A percentile compares a stretch with the other conserved stretches of the same genome.
phyloP scores from a whole-genome alignment of 2,329 filamentous ascomycete genomes.

The Penicillium sp. region DNA sequence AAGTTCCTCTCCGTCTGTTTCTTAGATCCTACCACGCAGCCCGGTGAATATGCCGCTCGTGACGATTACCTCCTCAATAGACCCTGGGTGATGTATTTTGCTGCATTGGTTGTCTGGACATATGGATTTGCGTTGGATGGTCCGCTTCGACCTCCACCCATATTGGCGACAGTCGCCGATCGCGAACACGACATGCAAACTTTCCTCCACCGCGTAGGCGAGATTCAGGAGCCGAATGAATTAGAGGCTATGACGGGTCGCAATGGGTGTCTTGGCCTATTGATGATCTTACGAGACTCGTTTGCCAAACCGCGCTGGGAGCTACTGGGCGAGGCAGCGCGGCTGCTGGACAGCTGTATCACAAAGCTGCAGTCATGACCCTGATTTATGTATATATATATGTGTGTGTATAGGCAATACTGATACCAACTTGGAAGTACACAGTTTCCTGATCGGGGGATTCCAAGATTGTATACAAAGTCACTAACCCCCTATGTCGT shows the following conservation, averaged over 20 bases:
- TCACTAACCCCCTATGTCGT: constrained; percentile 6
- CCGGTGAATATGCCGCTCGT: constrained; percentile 69
- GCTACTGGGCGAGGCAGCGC: constrained; percentile 82
- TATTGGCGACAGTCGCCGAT: constrained; percentile 63
- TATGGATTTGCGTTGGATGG: constrained; percentile 93
- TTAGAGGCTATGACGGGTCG: constrained; percentile 72
- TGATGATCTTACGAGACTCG: constrained; percentile 78
- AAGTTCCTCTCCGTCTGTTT: constrained; percentile 81
- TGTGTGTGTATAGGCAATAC: constrained; percentile 6
- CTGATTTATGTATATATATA: constrained; percentile 9
- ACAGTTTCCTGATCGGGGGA: not conserved
- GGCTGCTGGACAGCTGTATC: constrained; percentile 78
- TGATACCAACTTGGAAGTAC: not conserved
- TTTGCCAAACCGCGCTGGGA: constrained; percentile 89
- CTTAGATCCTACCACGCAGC: constrained; percentile 50
- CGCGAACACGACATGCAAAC: constrained; percentile 75
- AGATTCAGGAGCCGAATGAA: constrained; percentile 73
- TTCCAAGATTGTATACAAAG: not conserved
- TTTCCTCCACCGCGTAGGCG: constrained; percentile 73
- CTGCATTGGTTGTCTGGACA: constrained; percentile 88
- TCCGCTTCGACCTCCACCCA: constrained; percentile 55
- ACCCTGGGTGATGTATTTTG: constrained; percentile 94
- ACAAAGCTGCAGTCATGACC: constrained; percentile 51
- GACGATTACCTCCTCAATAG: constrained; percentile 89
- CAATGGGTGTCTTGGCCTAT: constrained; percentile 78